Base-by-base conservation (phyloP, 176 grass and related monocot species). In the Carex cristatella region DNA sequence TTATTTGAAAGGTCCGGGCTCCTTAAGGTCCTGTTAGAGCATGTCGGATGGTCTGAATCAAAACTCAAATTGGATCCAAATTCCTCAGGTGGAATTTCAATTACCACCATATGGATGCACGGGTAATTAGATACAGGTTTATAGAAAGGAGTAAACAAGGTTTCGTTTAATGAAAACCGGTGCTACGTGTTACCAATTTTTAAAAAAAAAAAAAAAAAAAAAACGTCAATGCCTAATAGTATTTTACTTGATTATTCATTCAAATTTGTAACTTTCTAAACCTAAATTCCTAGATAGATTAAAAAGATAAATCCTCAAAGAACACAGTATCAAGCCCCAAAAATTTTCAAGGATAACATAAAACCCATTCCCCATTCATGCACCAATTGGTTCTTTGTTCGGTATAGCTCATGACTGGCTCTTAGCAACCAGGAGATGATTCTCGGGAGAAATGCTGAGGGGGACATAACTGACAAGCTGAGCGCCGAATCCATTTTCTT, bases 381-480 rank as follows among this genome's bases (percentile, higher is more conserved):
- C 13, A 80, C 13, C 16, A 38, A 38, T 62, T 19, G 35, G 7
- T 62, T 42, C 7, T 18, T 37, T 64, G 9, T 51, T 2, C 1
- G 13, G 4, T 59, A 70, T 46, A 18, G 51, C 73, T 81, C 55
- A 84, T 69, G 64, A 85, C 61, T 11, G 84, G 64, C 38, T 86
- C 73, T 91, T 95, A 38, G 83, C 89, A 33, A 98, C 57, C 27
- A 98, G 86, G 71, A 98, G 69, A 69, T 92, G 90, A 58, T 98
- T 94, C 67, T 98, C 93, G 2, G 93, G 95, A 23, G 95, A 95
- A 85, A 98, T 79, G 33, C 85, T 89, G 28, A 83, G 86, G 19
- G 88, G 48, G 83, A 95, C 89, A 62, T 95, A 98, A 57, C 87
- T 92, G 66, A 95, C 83, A 81, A 98, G 91, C 65, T 93, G 79